These are phyloP conservation scores for Collybia sp. DNA, from an alignment of 768 basidiomycete species.

Conservation along the genomic window DNA sequence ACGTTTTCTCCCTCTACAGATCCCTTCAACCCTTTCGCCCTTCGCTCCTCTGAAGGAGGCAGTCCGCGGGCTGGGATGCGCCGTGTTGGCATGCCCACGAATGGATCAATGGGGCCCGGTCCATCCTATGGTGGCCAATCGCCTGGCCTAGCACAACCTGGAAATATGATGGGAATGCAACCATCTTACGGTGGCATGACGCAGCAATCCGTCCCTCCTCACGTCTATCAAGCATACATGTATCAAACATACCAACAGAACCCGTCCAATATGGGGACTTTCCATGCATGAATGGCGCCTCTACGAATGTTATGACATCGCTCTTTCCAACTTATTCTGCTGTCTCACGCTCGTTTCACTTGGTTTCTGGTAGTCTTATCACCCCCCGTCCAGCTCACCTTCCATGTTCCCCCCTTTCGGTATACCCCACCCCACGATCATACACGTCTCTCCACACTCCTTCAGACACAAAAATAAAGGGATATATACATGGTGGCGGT, in stretches of 20 bases:
- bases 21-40: conserved; percentile 47
- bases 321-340: conserved; percentile 25
- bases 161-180: conserved; percentile 61
- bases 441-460: conserved; percentile 28
- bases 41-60: conserved; percentile 38
- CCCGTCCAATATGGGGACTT: conserved; percentile 74
- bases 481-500: conserved; percentile 15
- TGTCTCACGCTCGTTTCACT: conserved; percentile 28
- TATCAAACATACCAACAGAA: conserved; percentile 81
- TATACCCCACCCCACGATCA: conserved; percentile 30
- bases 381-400: conserved; percentile 32
- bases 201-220: conserved; percentile 56
- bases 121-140: conserved; percentile 53
- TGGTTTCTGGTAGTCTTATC: conserved; percentile 22
- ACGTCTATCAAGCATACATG: conserved; percentile 79
- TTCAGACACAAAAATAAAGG: conserved; percentile 20
- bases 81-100: conserved; percentile 46
- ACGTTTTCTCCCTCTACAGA: conserved; percentile 38
- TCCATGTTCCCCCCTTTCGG: conserved; percentile 22
- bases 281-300: conserved; percentile 50
- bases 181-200: conserved; percentile 58
- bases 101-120: conserved; percentile 36
- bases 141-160: conserved; percentile 52
- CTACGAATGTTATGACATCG: conserved; percentile 42
- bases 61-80: conserved; percentile 43